These are phyloP conservation scores for Xylaria nigripes DNA, from an alignment of 495 filamentous ascomycete genomes.

Conservation along the genomic window DNA sequence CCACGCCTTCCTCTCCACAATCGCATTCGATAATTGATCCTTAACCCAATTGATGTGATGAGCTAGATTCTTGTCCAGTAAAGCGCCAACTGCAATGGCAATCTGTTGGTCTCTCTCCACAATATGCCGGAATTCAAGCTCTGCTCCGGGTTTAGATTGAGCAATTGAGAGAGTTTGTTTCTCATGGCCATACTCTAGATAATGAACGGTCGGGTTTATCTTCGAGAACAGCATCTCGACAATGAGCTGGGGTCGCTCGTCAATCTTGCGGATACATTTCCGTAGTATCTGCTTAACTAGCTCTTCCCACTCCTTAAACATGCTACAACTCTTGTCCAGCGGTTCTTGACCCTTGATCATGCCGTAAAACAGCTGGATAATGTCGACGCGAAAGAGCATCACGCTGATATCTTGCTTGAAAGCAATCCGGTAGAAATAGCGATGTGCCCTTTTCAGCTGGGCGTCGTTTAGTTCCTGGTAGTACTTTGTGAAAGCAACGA, in stretches of 20 bases:
- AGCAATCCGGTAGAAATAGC: conserved; percentile 88
- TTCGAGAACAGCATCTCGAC: conserved; percentile 94
- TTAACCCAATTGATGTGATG: conserved; percentile 79
- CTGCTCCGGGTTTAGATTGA: conserved; percentile 50
- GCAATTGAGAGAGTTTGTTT: conserved; percentile 59
- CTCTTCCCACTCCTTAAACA: conserved; percentile 88
- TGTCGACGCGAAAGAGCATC: conserved; percentile 83
- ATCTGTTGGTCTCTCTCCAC: conserved; percentile 60
- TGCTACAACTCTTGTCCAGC: conserved; percentile 52
- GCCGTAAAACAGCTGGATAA: conserved; percentile 75
- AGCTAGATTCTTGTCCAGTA: conserved; percentile 66
- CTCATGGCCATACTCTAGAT: conserved; percentile 84
- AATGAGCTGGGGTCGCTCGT: conserved; percentile 72
- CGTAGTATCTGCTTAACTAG: conserved; percentile 73
- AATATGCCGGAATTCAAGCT: conserved; percentile 71
- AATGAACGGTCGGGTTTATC: conserved; percentile 71
- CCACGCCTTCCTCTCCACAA: conserved; percentile 70
- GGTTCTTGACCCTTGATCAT: conserved; percentile 89
- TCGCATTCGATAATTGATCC: conserved; percentile 55
- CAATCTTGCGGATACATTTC: conserved; percentile 66
- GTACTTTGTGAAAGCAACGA: conserved; percentile 67
- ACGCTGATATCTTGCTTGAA: conserved; percentile 90
- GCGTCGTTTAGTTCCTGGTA: conserved; percentile 72
- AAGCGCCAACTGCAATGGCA: conserved; percentile 64
- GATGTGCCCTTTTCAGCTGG: conserved; percentile 88